Base-by-base conservation (phyloP, 495 filamentous ascomycete genomes). In the Pyrenopolyporus hunteri region DNA sequence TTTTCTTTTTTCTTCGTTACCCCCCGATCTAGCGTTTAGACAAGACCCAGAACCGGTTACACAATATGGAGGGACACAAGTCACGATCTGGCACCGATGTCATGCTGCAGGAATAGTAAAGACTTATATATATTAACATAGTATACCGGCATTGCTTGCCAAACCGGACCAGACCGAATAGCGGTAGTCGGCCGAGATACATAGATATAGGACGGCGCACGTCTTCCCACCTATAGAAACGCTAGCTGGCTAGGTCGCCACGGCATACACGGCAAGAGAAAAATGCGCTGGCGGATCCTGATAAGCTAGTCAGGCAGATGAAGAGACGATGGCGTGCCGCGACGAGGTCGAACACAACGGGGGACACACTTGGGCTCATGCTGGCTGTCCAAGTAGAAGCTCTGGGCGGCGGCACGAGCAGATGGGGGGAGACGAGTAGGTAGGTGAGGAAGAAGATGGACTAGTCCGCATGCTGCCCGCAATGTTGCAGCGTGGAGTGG, bases 231-330 rank as follows among this genome's bases (percentile, higher is more conserved):
- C 45, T 49, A 35, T 49, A 35, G 23, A 48, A 49, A 26, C 39
- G 23, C 43, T 49, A 59, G 42, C 8, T 28, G n/a, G 22, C 9
- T 47, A 28, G 35, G 19, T 59, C 29, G 62, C 49, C 55, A 65
- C 56, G 44, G 56, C 40, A 55, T 22, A 23, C 3, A 49, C 22
- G 25, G 49, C 36, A 19, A n/a, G n/a, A n/a, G n/a, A 19, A 29
- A 10, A 56, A 59, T 65, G 62, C 26, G 62, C 50, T 65, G 62
- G 62, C 62, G 44, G 23, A 22, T 16, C 46, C 37, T 65, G 62
- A 65, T 65, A 65, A 65, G 62, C 22, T 25, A 32, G 49, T 25
- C 28, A 35, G 28, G 19, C 40, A 19, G 29, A 40, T 36, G 13
- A 43, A 45, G 9, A 46, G 25, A 56, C 43, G 56, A 58, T 40